Evolutionary conservation across 2,329 filamentous ascomycete genomes (phyloP), one percentile per base, ranked within the genome.

Genomic region (Cephalotrichum gorgonifer): DNA sequence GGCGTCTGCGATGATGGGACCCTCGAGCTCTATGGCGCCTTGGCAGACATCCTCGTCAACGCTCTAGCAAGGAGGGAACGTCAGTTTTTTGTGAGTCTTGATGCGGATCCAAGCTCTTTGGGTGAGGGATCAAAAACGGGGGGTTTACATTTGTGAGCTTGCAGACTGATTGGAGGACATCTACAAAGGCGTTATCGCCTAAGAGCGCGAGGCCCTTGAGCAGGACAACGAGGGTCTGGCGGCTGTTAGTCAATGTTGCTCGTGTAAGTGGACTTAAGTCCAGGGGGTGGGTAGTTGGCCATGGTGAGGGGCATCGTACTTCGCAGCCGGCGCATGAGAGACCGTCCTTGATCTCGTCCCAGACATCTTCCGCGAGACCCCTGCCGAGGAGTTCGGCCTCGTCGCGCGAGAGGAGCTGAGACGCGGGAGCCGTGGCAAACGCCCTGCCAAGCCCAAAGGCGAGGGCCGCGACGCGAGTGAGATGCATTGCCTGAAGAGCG

Each of bases 1-100:
- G 8, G 66, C 66, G 35, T 71, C 64, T 28, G 75, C 73, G 26
- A 79, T 60, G 47, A 78, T 72, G 2, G 76, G 75, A 0, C 73
- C 76, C 57, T 81, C 75, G 1, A 68, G 65, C 4, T 62, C 64
- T 26, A 79, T 67, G 8, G 72, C 62, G 5, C 77, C 78, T 3
- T 67, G 62, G 50, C 78, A 81, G 25, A 81, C 76, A 57, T 81
- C 77, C 27, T 62, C 57, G 48, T 79, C 76, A 55, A 76, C 68
- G 33, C 66, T 61, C 69, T 76, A 43, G 30, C n/a, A n/a, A n/a
- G 54, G 42, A n/a, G n/a, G n/a, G n/a, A n/a, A n/a, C n/a, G n/a
- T n/a, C n/a, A n/a, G n/a, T n/a, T n/a, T n/a, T 17, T 11, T 39
- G 22, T 31, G 27, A 49, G 50, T n/a, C 11, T 39, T 15, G 35